phyloP scores from a whole-genome alignment of 352 stramenopile species.

The Plasmopara viticola region DNA sequence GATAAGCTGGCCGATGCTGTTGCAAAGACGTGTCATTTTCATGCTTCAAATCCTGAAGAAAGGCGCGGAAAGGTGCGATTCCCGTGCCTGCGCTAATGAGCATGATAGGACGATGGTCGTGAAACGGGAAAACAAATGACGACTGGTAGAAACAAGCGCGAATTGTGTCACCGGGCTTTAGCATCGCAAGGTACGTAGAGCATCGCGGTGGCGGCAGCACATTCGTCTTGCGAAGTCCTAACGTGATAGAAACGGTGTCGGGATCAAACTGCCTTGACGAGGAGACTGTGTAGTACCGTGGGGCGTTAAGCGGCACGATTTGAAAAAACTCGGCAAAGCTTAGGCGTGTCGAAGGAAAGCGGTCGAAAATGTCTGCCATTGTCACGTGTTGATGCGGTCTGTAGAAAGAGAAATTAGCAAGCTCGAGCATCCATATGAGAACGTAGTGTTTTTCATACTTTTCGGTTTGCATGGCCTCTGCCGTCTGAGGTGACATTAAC shows the following conservation, averaged over 20 bases:
- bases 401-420: neutral
- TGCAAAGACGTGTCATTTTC: slow-evolving; percentile 26
- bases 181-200: slow-evolving; percentile 59
- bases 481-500: slow-evolving; percentile 38
- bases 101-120: slow-evolving; percentile 58
- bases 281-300: slow-evolving; percentile 80
- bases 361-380: slow-evolving; percentile 58
- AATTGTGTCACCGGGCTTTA: slow-evolving; percentile 41
- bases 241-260: slow-evolving; percentile 60
- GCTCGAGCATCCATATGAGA: neutral
- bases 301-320: slow-evolving; percentile 51
- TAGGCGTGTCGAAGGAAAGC: slow-evolving; percentile 56
- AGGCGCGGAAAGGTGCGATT: slow-evolving; percentile 77
- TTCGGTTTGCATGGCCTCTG: slow-evolving; percentile 38
- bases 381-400: slow-evolving; percentile 38
- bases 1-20: slow-evolving; percentile 39
- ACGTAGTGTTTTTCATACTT: slow-evolving; percentile 19
- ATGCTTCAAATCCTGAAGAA: slow-evolving; percentile 69
- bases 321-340: slow-evolving; percentile 65
- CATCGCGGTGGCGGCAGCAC: slow-evolving; percentile 57
- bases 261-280: slow-evolving; percentile 59
- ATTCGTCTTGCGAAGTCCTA: slow-evolving; percentile 53
- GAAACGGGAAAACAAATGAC: slow-evolving; percentile 65
- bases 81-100: slow-evolving; percentile 74
- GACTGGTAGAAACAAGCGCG: slow-evolving; percentile 67